phyloP scores from a whole-genome alignment of 352 stramenopile genomes.

The Phytophthora sojae region DNA sequence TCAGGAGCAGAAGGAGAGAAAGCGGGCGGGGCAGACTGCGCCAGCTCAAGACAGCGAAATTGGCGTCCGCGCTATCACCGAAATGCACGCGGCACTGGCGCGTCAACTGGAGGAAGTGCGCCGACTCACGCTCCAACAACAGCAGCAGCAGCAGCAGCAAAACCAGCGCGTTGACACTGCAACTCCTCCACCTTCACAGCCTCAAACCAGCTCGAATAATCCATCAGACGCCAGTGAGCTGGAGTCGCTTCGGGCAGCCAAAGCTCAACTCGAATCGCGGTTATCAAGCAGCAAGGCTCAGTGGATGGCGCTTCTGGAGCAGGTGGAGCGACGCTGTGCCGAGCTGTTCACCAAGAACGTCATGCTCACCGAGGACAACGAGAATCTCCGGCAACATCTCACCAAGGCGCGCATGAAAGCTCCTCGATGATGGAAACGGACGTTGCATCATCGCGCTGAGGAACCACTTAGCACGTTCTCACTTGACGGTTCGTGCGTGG shows the following conservation, averaged over 20 bases:
- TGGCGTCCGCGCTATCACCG: slow-evolving; percentile 23
- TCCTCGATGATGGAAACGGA: background rate
- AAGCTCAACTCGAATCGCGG: slow-evolving; percentile 46
- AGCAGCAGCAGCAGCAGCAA: slow-evolving; percentile 2
- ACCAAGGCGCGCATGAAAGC: slow-evolving; percentile 19
- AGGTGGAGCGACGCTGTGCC: slow-evolving; percentile 65
- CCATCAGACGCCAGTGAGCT: slow-evolving; percentile 13
- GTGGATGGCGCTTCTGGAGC: slow-evolving; percentile 54
- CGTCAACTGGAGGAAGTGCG: slow-evolving; percentile 57
- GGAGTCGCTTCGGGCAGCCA: slow-evolving; percentile 33
- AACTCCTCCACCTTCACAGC: slow-evolving; percentile 1
- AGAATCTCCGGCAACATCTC: slow-evolving; percentile 51
- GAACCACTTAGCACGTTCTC: background rate
- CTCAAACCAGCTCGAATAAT: background rate
- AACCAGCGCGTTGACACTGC: background rate
- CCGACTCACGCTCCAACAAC: slow-evolving; percentile 30
- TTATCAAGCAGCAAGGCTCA: slow-evolving; percentile 47
- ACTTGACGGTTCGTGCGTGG: background rate
- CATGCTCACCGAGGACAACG: slow-evolving; percentile 75
- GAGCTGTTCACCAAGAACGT: slow-evolving; percentile 76
- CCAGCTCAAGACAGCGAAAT: slow-evolving; percentile 14
- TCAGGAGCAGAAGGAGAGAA: slow-evolving; percentile 7
- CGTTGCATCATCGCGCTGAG: no score
- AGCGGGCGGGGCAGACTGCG: background rate
- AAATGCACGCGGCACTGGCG: slow-evolving; percentile 56